phyloP scores from a whole-genome alignment of 83 land plant species.

The Diphasiastrum complanatum region DNA sequence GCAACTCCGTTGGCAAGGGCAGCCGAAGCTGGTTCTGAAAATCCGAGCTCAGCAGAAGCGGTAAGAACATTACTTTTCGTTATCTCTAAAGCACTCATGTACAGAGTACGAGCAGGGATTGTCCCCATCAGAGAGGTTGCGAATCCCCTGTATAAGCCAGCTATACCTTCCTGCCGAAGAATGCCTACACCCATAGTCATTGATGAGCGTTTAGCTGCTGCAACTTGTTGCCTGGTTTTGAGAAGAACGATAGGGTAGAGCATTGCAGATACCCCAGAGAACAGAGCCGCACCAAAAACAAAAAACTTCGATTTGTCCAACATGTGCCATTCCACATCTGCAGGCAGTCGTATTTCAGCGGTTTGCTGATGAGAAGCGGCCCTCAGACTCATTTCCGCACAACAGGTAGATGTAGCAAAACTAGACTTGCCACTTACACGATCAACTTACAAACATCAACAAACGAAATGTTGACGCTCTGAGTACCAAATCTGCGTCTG shows the following conservation, averaged over 20 bases:
- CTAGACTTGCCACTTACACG: too few relatives aligned
- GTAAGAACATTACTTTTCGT: conserved; percentile 52
- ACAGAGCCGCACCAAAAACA: conserved; percentile 81
- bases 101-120: conserved; percentile 78
- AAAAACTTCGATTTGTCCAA: conserved; percentile 79
- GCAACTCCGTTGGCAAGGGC: conserved; percentile 85
- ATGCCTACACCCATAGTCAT: conserved; percentile 51
- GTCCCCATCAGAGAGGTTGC: conserved; percentile 86
- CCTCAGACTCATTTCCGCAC: conserved; percentile 6
- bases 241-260: conserved; percentile 78
- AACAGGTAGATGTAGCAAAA: too few relatives aligned
- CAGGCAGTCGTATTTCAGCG: conserved; percentile 16
- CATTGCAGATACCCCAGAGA: conserved; percentile 80
- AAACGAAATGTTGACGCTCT: too few relatives aligned
- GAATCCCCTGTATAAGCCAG: conserved; percentile 85
- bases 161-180: conserved; percentile 58
- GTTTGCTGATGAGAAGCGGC: conserved; percentile 5
- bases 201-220: conserved; percentile 35
- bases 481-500: too few relatives aligned
- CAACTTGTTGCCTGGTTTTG: conserved; percentile 86
- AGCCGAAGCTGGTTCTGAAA: conserved; percentile 70
- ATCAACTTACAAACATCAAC: too few relatives aligned
- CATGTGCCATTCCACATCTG: conserved; percentile 25
- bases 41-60: conserved; percentile 42
- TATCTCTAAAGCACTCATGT: conserved; percentile 79